Conservation (phyloP, 1,139 yeast genomes). For the Lipomyces yarrowii region DNA sequence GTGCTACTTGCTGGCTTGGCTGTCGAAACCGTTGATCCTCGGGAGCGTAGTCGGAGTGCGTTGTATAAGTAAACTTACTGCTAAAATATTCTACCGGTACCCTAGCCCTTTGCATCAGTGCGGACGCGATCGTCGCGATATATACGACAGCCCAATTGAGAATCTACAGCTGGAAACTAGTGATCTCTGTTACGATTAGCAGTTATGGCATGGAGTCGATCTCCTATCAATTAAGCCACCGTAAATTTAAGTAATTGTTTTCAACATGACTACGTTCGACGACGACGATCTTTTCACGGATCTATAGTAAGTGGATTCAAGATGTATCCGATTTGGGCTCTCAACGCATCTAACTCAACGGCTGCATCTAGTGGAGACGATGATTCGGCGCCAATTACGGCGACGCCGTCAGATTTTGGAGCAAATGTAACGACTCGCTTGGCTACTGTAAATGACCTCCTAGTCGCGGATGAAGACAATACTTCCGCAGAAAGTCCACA, state of each 20-base stretch:
- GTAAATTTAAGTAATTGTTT: not conserved
- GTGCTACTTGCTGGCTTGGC: too few species aligned
- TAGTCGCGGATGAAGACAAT: not conserved
- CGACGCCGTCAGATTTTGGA: not conserved
- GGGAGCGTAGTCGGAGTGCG: too few species aligned
- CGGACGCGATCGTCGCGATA: too few species aligned
- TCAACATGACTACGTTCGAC: conserved; percentile 45
- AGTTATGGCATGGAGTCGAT: not conserved
- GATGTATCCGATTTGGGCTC: not conserved
- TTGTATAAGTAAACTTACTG: too few species aligned
- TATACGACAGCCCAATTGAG: not conserved
- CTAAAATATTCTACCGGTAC: too few species aligned
- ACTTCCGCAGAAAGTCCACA: not conserved
- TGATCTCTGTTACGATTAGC: not conserved
- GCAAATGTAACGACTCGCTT: not conserved
- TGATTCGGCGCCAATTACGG: not conserved
- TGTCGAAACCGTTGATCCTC: too few species aligned
- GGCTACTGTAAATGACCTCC: not conserved
- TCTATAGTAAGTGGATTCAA: conserved; percentile 52
- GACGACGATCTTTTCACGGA: conserved; percentile 84
- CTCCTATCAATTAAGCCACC: not conserved
- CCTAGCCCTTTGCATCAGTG: too few species aligned
- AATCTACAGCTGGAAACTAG: not conserved
- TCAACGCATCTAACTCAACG: not conserved
- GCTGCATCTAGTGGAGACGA: not conserved